Percentiles rank a stretch among this genome's conserved stretches.
Evolutionary conservation across 2,329 filamentous ascomycete genomes (phyloP).

Genomic region (Nemania abortiva): DNA sequence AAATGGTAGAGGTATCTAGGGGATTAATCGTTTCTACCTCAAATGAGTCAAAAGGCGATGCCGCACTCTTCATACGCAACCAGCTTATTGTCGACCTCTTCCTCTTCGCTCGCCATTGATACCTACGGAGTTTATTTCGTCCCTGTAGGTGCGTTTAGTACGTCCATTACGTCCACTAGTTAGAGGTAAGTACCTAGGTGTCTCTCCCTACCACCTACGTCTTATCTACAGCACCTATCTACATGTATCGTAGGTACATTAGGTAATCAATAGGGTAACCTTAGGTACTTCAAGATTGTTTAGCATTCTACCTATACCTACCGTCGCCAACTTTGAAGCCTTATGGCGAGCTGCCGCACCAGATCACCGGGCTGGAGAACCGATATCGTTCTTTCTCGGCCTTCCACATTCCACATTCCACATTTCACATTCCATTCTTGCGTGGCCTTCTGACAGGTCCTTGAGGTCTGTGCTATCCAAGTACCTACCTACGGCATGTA

Average conservation of each 20-base stretch:
- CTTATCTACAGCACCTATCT: no score
- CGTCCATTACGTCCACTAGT: not conserved
- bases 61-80: not conserved
- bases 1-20: not conserved
- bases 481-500: conserved; percentile 12
- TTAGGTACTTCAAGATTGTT: no score
- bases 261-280: no score
- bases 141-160: not conserved
- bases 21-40: not conserved
- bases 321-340: not conserved
- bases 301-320: not conserved
- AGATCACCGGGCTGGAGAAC: not conserved
- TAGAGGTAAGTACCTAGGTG: no score
- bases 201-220: no score
- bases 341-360: conserved; percentile 1
- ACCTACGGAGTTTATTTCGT: not conserved
- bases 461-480: not conserved
- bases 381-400: not conserved
- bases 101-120: not conserved
- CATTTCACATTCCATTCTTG: not conserved
- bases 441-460: no score
- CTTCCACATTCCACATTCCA: not conserved
- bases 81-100: not conserved
- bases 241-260: no score
- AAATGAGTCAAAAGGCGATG: not conserved